Evolutionary conservation across 129 eudicot species (phyloP).

Genomic region (Calendula officinalis): DNA sequence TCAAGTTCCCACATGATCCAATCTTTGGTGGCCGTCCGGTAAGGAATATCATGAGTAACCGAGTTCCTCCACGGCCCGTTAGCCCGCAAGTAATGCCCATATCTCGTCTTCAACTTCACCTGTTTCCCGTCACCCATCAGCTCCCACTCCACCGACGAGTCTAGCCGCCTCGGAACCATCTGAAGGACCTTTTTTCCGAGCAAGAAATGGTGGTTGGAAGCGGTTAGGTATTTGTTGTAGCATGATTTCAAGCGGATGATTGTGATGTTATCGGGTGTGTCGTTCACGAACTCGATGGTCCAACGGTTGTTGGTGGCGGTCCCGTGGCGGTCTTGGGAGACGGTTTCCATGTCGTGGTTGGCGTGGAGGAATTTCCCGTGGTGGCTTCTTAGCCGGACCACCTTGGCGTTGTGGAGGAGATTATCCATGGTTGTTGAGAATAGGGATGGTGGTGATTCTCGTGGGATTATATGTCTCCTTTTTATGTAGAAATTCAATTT

Average conservation of each 20-base stretch:
- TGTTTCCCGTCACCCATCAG: slow-evolving; percentile 43
- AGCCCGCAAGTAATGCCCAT: slow-evolving; percentile 56
- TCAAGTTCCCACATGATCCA: slow-evolving; percentile 73
- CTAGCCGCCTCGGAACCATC: slow-evolving; percentile 47
- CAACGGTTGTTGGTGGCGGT: slow-evolving; percentile 41
- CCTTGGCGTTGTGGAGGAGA: slow-evolving; percentile 46
- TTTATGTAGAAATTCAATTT: slow-evolving; percentile 17
- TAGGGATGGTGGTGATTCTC: not conserved
- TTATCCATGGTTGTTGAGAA: slow-evolving; percentile 32
- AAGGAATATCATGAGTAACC: slow-evolving; percentile 72
- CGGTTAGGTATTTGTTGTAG: slow-evolving; percentile 59
- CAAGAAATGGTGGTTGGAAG: slow-evolving; percentile 58
- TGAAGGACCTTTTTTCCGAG: slow-evolving; percentile 68
- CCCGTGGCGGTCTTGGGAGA: slow-evolving; percentile 48
- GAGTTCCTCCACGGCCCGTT: slow-evolving; percentile 80
- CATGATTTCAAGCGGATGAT: slow-evolving; percentile 65
- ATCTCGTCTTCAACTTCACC: slow-evolving; percentile 56
- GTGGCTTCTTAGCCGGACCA: slow-evolving; percentile 55
- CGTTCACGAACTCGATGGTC: slow-evolving; percentile 56
- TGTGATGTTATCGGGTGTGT: slow-evolving; percentile 37
- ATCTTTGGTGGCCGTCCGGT: slow-evolving; percentile 61
- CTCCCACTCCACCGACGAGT: slow-evolving; percentile 77
- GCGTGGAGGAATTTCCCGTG: slow-evolving; percentile 73
- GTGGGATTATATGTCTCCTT: not conserved
- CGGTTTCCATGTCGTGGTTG: slow-evolving; percentile 59